Conservation (phyloP, 441 rosid species). For the Euphorbia corollata region DNA sequence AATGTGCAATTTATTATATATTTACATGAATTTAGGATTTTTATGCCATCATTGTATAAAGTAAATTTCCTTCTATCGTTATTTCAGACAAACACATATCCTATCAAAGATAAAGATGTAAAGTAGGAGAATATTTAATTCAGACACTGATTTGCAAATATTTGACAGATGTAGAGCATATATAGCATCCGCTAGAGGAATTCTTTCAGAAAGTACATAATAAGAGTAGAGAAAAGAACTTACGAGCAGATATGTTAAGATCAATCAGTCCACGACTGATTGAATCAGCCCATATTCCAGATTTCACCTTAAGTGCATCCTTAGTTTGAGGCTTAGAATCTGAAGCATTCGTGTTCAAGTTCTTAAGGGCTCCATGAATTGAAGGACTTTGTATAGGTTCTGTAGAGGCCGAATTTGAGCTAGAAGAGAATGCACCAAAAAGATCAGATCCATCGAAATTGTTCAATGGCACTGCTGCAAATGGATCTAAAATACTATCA, state of each 20-base stretch:
- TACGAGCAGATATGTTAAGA: constrained; percentile 92
- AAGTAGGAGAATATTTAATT: not conserved
- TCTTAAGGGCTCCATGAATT: constrained; percentile 31
- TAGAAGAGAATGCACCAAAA: constrained; percentile 68
- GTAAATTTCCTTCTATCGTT: no score
- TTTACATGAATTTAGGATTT: no score
- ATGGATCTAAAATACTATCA: constrained; percentile 56
- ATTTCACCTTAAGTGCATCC: constrained; percentile 68
- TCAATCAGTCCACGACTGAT: constrained; percentile 93
- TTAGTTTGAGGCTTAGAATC: constrained; percentile 39
- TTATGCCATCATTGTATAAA: no score
- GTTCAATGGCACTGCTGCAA: constrained; percentile 75
- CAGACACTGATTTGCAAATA: no score
- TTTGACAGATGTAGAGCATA: not conserved
- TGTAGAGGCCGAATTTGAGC: constrained; percentile 38
- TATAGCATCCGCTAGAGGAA: not conserved
- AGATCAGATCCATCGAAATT: constrained; percentile 76
- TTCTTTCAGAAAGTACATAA: constrained; percentile 10
- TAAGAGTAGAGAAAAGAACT: constrained; percentile 28
- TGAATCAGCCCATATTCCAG: constrained; percentile 96
- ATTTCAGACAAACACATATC: not conserved
- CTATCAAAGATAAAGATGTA: constrained; percentile 1
- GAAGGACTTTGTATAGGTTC: constrained; percentile 36
- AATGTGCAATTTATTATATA: no score
- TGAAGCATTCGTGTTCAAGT: constrained; percentile 32